A percentile compares a stretch with the other conserved stretches of the same genome.
Conservation (phyloP, 108 stramenopile species). For the Chaetoceros tenuissimus region DNA sequence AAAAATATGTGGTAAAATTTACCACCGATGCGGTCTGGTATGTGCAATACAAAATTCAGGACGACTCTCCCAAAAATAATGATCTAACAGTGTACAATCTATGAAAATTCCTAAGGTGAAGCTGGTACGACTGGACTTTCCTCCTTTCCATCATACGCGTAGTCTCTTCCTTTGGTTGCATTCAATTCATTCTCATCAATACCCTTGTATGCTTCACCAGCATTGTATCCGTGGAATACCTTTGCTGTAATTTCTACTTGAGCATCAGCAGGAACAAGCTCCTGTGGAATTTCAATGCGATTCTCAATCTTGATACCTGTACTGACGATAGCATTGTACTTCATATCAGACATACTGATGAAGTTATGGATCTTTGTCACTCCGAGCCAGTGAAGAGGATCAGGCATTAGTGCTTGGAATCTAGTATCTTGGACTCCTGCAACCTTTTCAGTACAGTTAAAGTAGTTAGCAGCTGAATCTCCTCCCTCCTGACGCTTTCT, state of each 20-base stretch:
- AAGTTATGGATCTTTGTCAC: slow-evolving; percentile 96
- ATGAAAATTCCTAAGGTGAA: background rate
- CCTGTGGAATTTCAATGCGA: slow-evolving; percentile 95
- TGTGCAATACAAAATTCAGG: too few relatives aligned
- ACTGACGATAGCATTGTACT: slow-evolving; percentile 95
- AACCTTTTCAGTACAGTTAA: slow-evolving; percentile 95
- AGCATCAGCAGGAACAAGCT: slow-evolving; percentile 96
- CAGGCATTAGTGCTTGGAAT: slow-evolving; percentile 98
- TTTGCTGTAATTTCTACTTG: slow-evolving; percentile 98
- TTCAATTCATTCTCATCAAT: slow-evolving; percentile 83
- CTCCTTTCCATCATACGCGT: slow-evolving; percentile 31
- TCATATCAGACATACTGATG: slow-evolving; percentile 99
- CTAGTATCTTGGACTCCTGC: slow-evolving; percentile 94
- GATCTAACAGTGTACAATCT: background rate
- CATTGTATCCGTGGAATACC: slow-evolving; percentile 98
- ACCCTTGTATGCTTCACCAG: slow-evolving; percentile 80
- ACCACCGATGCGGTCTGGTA: too few relatives aligned
- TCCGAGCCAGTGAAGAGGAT: slow-evolving; percentile 93
- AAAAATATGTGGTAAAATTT: background rate
- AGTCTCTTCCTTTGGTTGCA: slow-evolving; percentile 83
- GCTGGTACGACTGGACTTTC: background rate
- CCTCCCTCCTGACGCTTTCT: slow-evolving; percentile 96
- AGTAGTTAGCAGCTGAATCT: slow-evolving; percentile 93
- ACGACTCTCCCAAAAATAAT: too few relatives aligned
- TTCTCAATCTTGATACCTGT: slow-evolving; percentile 97